Evolutionary conservation across 441 rosid species (phyloP).

Genomic region (Lepidium campestre): DNA sequence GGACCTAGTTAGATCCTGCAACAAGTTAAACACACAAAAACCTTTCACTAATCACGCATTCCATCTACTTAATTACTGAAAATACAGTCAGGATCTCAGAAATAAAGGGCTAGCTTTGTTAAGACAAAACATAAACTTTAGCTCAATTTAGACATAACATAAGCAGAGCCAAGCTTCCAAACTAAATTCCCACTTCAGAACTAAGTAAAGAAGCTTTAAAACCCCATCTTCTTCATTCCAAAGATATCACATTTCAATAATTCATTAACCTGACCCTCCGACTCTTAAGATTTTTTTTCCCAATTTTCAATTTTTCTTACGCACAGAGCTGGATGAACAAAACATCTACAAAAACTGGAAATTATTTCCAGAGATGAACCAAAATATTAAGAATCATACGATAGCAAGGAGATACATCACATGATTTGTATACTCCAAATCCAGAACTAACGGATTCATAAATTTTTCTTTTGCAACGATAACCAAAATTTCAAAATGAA

Average conservation of each 20-base stretch:
- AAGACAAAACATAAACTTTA: neutral
- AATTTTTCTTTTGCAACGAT: neutral
- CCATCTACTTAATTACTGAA: neutral
- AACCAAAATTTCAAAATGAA: neutral
- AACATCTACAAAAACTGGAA: no score
- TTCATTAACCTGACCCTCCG: neutral
- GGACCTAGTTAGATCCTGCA: conserved; percentile 6
- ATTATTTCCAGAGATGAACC: no score
- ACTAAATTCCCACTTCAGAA: neutral
- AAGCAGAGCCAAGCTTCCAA: neutral
- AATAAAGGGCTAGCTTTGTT: neutral
- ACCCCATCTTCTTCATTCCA: neutral
- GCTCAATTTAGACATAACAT: neutral
- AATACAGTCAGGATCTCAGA: neutral
- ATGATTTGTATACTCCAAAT: neutral
- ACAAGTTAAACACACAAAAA: neutral
- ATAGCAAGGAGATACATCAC: no score
- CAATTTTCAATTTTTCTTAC: neutral
- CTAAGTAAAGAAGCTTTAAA: neutral
- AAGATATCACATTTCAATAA: neutral
- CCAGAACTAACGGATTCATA: neutral
- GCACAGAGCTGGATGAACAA: no score
- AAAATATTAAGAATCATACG: no score
- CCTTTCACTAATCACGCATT: neutral
- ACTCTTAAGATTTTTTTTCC: neutral